Evolutionary conservation across 108 stramenopile genomes (phyloP).

Genomic region (Mediolabrus comicus): DNA sequence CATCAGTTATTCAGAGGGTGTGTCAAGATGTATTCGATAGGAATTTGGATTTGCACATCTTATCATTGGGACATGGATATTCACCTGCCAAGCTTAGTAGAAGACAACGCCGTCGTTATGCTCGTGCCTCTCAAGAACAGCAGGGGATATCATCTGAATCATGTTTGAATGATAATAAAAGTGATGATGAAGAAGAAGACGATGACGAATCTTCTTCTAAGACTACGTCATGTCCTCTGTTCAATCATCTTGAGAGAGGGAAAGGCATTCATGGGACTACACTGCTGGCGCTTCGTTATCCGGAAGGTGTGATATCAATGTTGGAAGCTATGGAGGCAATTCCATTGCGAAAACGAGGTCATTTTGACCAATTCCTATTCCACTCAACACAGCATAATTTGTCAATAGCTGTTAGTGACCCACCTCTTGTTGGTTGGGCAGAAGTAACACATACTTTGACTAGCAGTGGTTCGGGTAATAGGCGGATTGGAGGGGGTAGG

Average conservation of each 20-base stretch:
- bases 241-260: slow-evolving; percentile 18
- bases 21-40: slow-evolving; percentile 9
- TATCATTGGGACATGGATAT: slow-evolving; percentile 33
- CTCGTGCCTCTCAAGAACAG: slow-evolving; percentile 1
- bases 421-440: slow-evolving; percentile 37
- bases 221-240: neutral
- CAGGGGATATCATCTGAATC: neutral
- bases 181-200: neutral
- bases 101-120: slow-evolving; percentile 4
- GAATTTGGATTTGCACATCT: slow-evolving; percentile 23
- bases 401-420: slow-evolving; percentile 18
- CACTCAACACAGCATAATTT: slow-evolving; percentile 22
- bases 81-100: slow-evolving; percentile 16
- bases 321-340: slow-evolving; percentile 10
- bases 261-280: slow-evolving; percentile 33
- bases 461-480: slow-evolving; percentile 20
- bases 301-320: slow-evolving; percentile 19
- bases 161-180: neutral
- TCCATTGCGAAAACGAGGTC: slow-evolving; percentile 26
- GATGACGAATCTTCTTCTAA: neutral
- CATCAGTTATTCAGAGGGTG: slow-evolving; percentile 12
- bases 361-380: slow-evolving; percentile 43
- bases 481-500: slow-evolving; percentile 20
- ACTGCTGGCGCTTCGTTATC: slow-evolving; percentile 24
- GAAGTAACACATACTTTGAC: slow-evolving; percentile 35